Evolutionary conservation across 2,329 filamentous ascomycete genomes (phyloP).

Genomic region (Talaromyces sp.): DNA sequence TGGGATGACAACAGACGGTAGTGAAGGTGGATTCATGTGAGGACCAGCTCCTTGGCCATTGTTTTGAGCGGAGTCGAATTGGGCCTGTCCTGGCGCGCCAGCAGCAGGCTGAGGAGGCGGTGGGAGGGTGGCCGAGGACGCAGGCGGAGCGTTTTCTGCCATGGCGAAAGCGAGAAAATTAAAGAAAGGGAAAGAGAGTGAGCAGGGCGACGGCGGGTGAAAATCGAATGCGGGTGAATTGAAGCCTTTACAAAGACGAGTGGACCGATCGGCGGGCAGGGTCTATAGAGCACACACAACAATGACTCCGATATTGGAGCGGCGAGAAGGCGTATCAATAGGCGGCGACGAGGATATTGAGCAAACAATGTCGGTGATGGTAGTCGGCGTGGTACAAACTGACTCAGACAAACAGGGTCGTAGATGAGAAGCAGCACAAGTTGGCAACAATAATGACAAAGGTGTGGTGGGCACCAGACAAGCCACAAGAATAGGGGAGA

Average conservation of each 20-base stretch:
- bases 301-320: background rate
- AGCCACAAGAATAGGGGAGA: background rate
- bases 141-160: slow-evolving; percentile 67
- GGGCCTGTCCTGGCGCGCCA: slow-evolving; percentile 60
- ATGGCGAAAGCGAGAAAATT: slow-evolving; percentile 46
- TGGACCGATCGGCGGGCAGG: background rate
- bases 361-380: background rate
- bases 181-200: background rate
- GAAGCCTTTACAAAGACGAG: background rate
- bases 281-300: background rate
- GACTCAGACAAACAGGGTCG: background rate
- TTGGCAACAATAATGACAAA: background rate
- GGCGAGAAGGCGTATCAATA: background rate
- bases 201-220: background rate
- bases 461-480: background rate
- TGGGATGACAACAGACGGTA: slow-evolving; percentile 78
- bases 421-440: background rate
- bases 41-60: slow-evolving; percentile 63
- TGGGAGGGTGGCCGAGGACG: slow-evolving; percentile 60
- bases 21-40: slow-evolving; percentile 82
- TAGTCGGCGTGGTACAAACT: background rate
- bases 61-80: slow-evolving; percentile 65
- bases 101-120: slow-evolving; percentile 62
- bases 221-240: background rate
- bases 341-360: background rate